phyloP scores from a whole-genome alignment of 2,329 filamentous ascomycete genomes.

The Phyllosticta citriasiana region DNA sequence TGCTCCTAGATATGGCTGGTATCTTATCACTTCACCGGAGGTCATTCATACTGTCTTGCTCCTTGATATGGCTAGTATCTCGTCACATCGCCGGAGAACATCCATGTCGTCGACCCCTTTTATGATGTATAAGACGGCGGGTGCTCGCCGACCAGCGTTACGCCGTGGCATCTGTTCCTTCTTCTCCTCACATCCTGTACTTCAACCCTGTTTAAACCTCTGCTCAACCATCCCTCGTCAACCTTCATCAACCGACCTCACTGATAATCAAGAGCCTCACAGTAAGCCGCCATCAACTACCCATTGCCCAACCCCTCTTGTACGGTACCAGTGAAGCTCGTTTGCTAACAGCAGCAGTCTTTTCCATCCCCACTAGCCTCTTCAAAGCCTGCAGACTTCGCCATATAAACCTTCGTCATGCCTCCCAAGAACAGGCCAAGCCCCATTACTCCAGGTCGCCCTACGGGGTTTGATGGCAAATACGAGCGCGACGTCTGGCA shows the following conservation, averaged over 20 bases:
- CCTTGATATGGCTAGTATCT: too few species aligned
- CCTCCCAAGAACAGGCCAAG: background rate
- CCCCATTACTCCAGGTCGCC: background rate
- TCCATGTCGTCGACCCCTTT: background rate
- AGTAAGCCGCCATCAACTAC: background rate
- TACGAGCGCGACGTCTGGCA: conserved; percentile 28
- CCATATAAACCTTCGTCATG: background rate
- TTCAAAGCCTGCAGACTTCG: too few species aligned
- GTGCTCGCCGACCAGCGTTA: background rate
- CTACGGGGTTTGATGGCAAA: conserved; percentile 18
- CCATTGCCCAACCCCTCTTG: background rate
- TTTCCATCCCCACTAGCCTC: too few species aligned
- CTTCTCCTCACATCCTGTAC: background rate
- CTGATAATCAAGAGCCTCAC: background rate
- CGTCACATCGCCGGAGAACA: too few species aligned
- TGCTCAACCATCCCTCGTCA: background rate
- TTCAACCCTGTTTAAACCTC: background rate
- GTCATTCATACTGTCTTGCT: too few species aligned
- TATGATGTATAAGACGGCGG: background rate
- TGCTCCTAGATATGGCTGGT: background rate
- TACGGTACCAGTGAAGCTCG: too few species aligned
- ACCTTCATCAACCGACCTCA: background rate
- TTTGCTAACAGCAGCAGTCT: too few species aligned
- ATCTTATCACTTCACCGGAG: too few species aligned
- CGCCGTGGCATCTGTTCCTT: background rate